Conservation (phyloP, 169 alveolate species). For the Plasmodium gallinaceum region DNA sequence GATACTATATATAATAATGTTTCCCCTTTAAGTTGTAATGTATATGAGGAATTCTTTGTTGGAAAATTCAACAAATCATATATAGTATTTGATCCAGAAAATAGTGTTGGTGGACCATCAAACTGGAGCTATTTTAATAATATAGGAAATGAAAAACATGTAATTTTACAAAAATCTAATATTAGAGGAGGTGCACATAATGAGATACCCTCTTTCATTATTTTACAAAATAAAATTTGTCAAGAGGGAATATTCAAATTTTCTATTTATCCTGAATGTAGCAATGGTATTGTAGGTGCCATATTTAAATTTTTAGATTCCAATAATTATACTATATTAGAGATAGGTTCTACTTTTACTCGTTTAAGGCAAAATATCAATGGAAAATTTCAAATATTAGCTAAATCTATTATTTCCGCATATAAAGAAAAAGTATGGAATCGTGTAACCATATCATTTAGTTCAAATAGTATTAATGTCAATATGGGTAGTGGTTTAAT, state of each 20-base stretch:
- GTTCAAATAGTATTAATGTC: slow-evolving; percentile 80
- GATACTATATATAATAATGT: slow-evolving; percentile 82
- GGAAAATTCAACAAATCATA: slow-evolving; percentile 26
- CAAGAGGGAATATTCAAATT: slow-evolving; percentile 84
- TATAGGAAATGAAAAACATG: slow-evolving; percentile 87
- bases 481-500: slow-evolving; percentile 79
- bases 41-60: slow-evolving; percentile 66
- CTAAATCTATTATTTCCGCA: slow-evolving; percentile 83
- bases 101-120: slow-evolving; percentile 52
- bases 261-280: slow-evolving; percentile 86
- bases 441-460: slow-evolving; percentile 80
- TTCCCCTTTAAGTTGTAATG: slow-evolving; percentile 87
- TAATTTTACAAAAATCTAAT: slow-evolving; percentile 83
- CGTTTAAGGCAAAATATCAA: slow-evolving; percentile 82
- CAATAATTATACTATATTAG: slow-evolving; percentile 86
- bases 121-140: slow-evolving; percentile 84
- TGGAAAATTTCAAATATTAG: slow-evolving; percentile 80
- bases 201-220: slow-evolving; percentile 81
- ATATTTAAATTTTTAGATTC: slow-evolving; percentile 83
- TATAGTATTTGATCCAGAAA: slow-evolving; percentile 28
- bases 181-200: slow-evolving; percentile 48
- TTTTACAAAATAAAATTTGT: slow-evolving; percentile 85
- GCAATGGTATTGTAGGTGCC: slow-evolving; percentile 86
- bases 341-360: slow-evolving; percentile 82
- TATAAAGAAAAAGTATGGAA: slow-evolving; percentile 83